Evolutionary conservation across 345 rosid species (phyloP), one percentile per base, ranked within the genome.

Genomic region (Eucalyptus marginata): DNA sequence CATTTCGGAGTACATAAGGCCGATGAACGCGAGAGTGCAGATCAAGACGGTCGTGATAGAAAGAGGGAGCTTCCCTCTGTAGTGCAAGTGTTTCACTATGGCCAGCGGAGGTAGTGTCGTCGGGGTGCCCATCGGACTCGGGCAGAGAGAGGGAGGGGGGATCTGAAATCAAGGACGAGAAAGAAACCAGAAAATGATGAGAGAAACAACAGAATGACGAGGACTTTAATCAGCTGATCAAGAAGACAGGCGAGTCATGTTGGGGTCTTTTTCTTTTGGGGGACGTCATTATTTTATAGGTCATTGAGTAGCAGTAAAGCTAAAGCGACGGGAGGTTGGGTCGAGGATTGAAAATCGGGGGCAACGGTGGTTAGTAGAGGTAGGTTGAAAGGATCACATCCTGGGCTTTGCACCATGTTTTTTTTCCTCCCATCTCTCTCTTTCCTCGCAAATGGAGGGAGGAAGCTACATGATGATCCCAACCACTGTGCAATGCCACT

Each of bases 251-350:
- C 6, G 36, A 56, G 36, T 27, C n/a, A 24, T 20, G 31, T 22
- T 84, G 46, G 40, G 71, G 62, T 22, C 62, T 25, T 44, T 86
- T 54, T 2, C 24, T 50, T 87, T 86, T 62, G 22, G 87, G 89
- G 86, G 40, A 86, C 87, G 47, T 50, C 6, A 54, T 64, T 22
- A 44, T 68, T 66, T 79, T 86, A 89, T 90, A 56, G 91, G 89
- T 49, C 92, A 83, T 94, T 90, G 98, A 96, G 97, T 97, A 95
- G 92, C 93, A 93, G 96, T 95, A 91, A 95, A 94, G 96, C 90
- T 81, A 95, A 95, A 94, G 97, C 87, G 87, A 92, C 86, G 89
- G 86, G 86, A 68, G 90, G 89, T 87, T 89, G 79, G 88, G 86
- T 88, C 66, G 47, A 76, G 84, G 84, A 76, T 40, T 40, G 47